Evolutionary conservation across 1,284 basidiomycete genomes (phyloP).

Genomic region (Ganoderma lucidum): DNA sequence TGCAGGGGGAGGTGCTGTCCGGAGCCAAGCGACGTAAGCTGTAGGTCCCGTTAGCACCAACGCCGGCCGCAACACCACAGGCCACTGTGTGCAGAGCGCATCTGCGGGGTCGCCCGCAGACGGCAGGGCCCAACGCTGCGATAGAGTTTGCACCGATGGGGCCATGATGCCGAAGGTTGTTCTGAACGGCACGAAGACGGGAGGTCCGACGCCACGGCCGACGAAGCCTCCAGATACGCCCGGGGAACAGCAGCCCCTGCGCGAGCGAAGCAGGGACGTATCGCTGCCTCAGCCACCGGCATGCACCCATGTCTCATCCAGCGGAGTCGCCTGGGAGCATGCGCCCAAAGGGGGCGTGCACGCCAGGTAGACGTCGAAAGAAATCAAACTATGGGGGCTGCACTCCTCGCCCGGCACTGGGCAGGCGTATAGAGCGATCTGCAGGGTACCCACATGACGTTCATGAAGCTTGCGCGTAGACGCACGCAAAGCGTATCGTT

Average conservation of each 20-base stretch:
- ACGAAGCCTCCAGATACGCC: conserved; percentile 5
- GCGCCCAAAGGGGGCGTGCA: neutral
- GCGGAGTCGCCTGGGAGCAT: conserved; percentile 5
- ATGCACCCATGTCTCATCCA: neutral
- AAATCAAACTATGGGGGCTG: conserved; percentile 1
- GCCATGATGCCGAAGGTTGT: conserved; percentile 1
- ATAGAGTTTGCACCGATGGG: conserved; percentile 5
- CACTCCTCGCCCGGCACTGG: neutral
- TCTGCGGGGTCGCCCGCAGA: neutral
- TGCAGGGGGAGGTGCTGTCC: conserved; percentile 4
- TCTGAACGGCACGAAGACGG: conserved; percentile 6
- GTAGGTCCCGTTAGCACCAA: neutral
- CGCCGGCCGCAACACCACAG: neutral
- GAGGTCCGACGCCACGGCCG: conserved; percentile 1
- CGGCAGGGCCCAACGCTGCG: conserved; percentile 2
- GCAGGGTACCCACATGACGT: conserved; percentile 1
- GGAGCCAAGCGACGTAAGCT: neutral
- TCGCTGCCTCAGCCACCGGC: neutral
- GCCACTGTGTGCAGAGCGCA: neutral
- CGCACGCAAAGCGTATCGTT: conserved; percentile 10
- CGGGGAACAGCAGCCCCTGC: neutral
- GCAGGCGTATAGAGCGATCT: neutral
- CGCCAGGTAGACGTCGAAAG: conserved; percentile 8
- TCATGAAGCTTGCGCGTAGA: conserved; percentile 7
- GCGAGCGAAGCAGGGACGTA: neutral